Evolutionary conservation across 768 basidiomycete species (phyloP).

Genomic region (Lactifluus subvellereus): DNA sequence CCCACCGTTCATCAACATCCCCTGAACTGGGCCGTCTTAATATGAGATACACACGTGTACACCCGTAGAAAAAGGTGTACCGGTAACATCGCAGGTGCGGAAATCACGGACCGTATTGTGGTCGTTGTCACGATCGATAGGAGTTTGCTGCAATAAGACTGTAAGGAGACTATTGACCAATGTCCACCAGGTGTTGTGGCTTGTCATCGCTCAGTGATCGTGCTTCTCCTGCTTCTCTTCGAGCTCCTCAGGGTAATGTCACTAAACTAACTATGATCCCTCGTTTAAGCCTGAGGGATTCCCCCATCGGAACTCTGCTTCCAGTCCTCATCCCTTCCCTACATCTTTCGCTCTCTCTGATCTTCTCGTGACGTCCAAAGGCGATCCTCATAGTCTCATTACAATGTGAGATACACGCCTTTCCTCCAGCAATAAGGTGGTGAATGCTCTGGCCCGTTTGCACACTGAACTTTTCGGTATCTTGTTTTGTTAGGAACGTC

Average conservation of each 20-base stretch:
- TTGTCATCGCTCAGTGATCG: neutral
- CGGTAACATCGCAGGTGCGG: neutral
- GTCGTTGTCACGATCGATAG: neutral
- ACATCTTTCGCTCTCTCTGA: neutral
- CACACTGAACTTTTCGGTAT: neutral
- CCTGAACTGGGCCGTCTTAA: neutral
- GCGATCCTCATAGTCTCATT: constrained; percentile 9
- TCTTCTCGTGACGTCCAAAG: constrained; percentile 3
- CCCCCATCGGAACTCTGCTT: neutral
- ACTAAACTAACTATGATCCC: neutral
- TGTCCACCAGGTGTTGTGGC: neutral
- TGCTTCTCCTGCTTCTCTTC: constrained; percentile 12
- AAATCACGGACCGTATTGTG: neutral
- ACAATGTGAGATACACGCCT: neutral
- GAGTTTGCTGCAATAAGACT: too few species aligned
- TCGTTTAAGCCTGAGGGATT: neutral
- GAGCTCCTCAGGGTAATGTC: constrained; percentile 2
- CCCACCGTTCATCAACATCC: neutral
- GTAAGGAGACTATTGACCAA: too few species aligned
- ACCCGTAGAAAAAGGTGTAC: neutral
- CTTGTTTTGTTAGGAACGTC: neutral
- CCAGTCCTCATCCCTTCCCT: neutral
- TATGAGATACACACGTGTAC: neutral
- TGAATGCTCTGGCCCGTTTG: too few species aligned
- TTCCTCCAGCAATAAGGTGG: too few species aligned